Conservation (phyloP, 495 filamentous ascomycete species). For the Tuber microsphaerosporum region DNA sequence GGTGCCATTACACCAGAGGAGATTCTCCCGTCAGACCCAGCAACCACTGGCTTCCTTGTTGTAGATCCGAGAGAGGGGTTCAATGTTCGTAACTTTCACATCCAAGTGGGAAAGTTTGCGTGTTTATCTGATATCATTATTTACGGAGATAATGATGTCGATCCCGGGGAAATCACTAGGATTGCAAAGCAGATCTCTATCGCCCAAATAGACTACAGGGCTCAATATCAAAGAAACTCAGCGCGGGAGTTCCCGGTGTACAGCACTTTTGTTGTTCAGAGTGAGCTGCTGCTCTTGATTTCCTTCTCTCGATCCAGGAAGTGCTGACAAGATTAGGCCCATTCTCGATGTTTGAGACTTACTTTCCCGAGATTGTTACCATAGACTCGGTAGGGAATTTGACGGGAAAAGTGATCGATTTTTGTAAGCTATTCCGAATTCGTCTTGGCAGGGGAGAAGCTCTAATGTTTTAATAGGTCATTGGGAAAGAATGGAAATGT, state of each 20-base stretch:
- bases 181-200: constrained; percentile 64
- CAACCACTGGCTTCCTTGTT: constrained; percentile 55
- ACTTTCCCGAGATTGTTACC: constrained; percentile 63
- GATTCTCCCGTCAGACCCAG: constrained; percentile 49
- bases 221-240: constrained; percentile 49
- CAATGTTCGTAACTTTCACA: constrained; percentile 87
- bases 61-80: constrained; percentile 80
- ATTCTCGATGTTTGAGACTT: constrained; percentile 67
- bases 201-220: constrained; percentile 69
- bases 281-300: constrained; percentile 46
- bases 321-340: constrained; percentile 47
- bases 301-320: constrained; percentile 25
- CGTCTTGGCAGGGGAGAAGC: constrained; percentile 4
- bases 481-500: constrained; percentile 87
- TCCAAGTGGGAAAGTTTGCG: constrained; percentile 83
- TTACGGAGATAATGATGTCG: constrained; percentile 64
- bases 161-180: constrained; percentile 52
- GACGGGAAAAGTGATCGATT: constrained; percentile 78
- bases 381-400: constrained; percentile 64
- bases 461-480: constrained; percentile 51
- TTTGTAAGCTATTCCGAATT: constrained; percentile 52
- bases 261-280: constrained; percentile 73
- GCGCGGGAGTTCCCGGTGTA: constrained; percentile 56
- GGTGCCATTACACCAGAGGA: constrained; percentile 76
- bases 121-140: constrained; percentile 85